Evolutionary conservation across 345 rosid species (phyloP).

Genomic region (Lenwebbia sp.): DNA sequence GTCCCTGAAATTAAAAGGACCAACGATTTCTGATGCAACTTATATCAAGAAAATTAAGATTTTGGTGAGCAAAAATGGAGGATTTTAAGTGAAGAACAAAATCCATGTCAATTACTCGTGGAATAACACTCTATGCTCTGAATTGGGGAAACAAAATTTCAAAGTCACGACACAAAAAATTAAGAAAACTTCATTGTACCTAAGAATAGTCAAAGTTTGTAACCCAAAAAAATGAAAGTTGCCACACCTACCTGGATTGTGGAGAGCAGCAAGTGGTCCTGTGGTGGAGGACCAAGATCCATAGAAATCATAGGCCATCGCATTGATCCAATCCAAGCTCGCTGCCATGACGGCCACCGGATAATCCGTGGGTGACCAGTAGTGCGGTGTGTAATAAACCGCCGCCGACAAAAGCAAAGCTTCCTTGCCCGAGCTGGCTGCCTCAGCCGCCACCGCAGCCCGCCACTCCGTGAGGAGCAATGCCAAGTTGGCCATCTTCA

Average conservation of each 20-base stretch:
- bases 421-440: constrained; percentile 13
- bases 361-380: constrained; percentile 10
- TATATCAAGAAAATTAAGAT: background rate
- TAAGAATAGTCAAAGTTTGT: background rate
- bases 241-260: constrained; percentile 20
- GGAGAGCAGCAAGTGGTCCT: constrained; percentile 52
- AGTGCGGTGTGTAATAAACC: constrained; percentile 12
- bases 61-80: background rate
- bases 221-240: background rate
- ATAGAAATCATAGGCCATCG: constrained; percentile 51
- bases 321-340: constrained; percentile 53
- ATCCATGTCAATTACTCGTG: background rate
- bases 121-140: background rate
- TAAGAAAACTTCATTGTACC: background rate
- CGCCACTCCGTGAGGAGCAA: constrained; percentile 34
- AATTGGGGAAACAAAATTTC: background rate
- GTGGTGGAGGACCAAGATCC: constrained; percentile 29
- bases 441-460: constrained; percentile 24
- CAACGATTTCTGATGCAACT: background rate
- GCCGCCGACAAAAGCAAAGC: constrained; percentile 40
- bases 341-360: constrained; percentile 22
- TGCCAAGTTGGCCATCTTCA: constrained; percentile 36
- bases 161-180: background rate
- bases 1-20: background rate
- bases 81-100: background rate